Evolutionary conservation across 306 rosid species (phyloP).

Genomic region (Trifolium repens): DNA sequence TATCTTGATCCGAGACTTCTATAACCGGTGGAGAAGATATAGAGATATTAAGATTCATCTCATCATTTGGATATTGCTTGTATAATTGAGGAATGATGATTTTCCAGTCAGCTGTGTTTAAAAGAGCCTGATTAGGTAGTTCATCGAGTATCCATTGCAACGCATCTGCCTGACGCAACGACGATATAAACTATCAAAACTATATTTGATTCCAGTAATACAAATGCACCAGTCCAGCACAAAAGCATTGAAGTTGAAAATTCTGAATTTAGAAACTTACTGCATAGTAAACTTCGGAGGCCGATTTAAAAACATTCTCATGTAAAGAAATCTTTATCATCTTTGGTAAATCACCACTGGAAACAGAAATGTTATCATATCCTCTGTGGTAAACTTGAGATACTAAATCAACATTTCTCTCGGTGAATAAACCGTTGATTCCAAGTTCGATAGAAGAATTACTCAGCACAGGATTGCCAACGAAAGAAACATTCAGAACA

Average conservation of each 20-base stretch:
- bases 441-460: slow-evolving; percentile 66
- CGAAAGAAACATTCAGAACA: slow-evolving; percentile 68
- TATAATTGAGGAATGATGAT: slow-evolving; percentile 77
- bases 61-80: slow-evolving; percentile 73
- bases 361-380: slow-evolving; percentile 37
- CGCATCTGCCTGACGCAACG: slow-evolving; percentile 50
- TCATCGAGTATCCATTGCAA: slow-evolving; percentile 68
- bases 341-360: slow-evolving; percentile 44
- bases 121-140: slow-evolving; percentile 56
- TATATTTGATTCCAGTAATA: slow-evolving; percentile 2
- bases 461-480: slow-evolving; percentile 62
- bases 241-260: slow-evolving; percentile 8
- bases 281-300: slow-evolving; percentile 58
- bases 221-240: neutral
- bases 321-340: slow-evolving; percentile 78
- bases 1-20: slow-evolving; percentile 51
- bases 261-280: slow-evolving; percentile 57
- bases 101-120: slow-evolving; percentile 83
- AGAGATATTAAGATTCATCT: slow-evolving; percentile 67
- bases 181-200: slow-evolving; percentile 36
- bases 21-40: slow-evolving; percentile 69
- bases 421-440: slow-evolving; percentile 70
- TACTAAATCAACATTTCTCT: slow-evolving; percentile 40
- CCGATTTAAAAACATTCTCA: slow-evolving; percentile 75
- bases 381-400: slow-evolving; percentile 45